Evolutionary conservation across 306 rosid species (phyloP).

Genomic region (Betula pendula): DNA sequence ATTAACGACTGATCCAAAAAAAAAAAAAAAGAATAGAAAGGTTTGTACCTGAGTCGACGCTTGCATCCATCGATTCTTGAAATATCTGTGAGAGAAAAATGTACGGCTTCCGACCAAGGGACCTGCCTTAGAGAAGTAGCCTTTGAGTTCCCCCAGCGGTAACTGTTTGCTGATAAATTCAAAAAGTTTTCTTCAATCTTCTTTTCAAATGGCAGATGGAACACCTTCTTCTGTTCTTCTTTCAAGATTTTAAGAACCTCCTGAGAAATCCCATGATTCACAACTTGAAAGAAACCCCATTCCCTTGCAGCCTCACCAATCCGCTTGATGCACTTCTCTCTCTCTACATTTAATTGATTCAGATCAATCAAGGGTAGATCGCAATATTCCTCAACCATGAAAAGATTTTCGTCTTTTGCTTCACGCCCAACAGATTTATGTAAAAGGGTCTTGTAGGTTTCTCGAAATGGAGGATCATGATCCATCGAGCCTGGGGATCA

Average conservation of each 20-base stretch:
- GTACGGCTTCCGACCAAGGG: conserved; percentile 78
- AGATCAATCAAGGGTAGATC: conserved; percentile 67
- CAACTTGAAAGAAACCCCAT: conserved; percentile 77
- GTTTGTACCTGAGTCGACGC: conserved; percentile 45
- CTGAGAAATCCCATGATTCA: conserved; percentile 63
- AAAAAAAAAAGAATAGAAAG: neutral
- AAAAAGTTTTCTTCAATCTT: conserved; percentile 38
- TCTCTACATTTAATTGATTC: conserved; percentile 28
- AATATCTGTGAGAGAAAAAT: conserved; percentile 45
- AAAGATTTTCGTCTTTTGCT: neutral
- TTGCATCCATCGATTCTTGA: conserved; percentile 35
- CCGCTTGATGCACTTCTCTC: conserved; percentile 47
- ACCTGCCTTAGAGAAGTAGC: conserved; percentile 50
- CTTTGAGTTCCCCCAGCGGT: conserved; percentile 68
- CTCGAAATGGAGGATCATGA: conserved; percentile 64
- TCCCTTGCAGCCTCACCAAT: conserved; percentile 53
- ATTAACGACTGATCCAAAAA: neutral
- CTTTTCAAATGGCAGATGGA: conserved; percentile 41
- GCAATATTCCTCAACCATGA: conserved; percentile 31
- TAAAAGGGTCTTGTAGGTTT: conserved; percentile 37
- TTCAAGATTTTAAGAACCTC: conserved; percentile 37
- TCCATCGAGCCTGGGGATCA: conserved; percentile 51
- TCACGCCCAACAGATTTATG: conserved; percentile 3
- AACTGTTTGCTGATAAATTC: conserved; percentile 43
- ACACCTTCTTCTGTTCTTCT: conserved; percentile 46